These are phyloP conservation scores for Tilletia walkeri DNA, from an alignment of 1,284 basidiomycete genomes.

Conservation along the genomic window DNA sequence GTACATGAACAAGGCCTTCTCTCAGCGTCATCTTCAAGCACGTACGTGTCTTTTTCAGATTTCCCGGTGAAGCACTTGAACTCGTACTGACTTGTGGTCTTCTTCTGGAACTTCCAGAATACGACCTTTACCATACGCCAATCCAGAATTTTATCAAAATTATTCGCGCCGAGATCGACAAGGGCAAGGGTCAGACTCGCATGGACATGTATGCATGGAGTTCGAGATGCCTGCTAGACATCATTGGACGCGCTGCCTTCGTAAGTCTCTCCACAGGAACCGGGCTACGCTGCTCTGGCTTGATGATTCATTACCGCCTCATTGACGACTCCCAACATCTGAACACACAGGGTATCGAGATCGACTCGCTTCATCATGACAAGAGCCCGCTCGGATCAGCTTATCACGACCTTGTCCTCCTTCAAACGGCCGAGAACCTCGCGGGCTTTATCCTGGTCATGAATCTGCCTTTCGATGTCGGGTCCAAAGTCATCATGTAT, in stretches of 20 bases:
- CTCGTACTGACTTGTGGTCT: neutral
- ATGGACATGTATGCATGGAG: constrained; percentile 43
- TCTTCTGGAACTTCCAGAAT: constrained; percentile 19
- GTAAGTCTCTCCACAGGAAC: constrained; percentile 6
- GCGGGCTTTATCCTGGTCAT: constrained; percentile 34
- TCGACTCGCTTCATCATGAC: constrained; percentile 39
- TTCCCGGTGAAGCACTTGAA: neutral
- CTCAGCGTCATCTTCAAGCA: constrained; percentile 36
- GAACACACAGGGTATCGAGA: constrained; percentile 29
- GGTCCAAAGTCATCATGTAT: neutral
- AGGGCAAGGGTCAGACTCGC: constrained; percentile 28
- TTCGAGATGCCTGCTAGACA: constrained; percentile 48
- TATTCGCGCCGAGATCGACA: constrained; percentile 30
- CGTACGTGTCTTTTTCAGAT: constrained; percentile 11
- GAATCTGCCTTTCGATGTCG: constrained; percentile 11
- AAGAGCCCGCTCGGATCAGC: constrained; percentile 41
- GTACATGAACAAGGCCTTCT: constrained; percentile 46
- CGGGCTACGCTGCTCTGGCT: too few species aligned
- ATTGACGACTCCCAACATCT: too few species aligned
- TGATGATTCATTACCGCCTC: too few species aligned
- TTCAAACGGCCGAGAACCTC: constrained; percentile 43
- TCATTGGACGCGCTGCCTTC: constrained; percentile 47
- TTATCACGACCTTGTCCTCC: constrained; percentile 41
- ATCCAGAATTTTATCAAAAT: constrained; percentile 36
- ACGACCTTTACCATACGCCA: constrained; percentile 40